A percentile compares a stretch with the other conserved stretches of the same genome.
These are phyloP conservation scores for Patellifolia procumbens DNA, from an alignment of 179 eudicot species.

Conservation along the genomic window DNA sequence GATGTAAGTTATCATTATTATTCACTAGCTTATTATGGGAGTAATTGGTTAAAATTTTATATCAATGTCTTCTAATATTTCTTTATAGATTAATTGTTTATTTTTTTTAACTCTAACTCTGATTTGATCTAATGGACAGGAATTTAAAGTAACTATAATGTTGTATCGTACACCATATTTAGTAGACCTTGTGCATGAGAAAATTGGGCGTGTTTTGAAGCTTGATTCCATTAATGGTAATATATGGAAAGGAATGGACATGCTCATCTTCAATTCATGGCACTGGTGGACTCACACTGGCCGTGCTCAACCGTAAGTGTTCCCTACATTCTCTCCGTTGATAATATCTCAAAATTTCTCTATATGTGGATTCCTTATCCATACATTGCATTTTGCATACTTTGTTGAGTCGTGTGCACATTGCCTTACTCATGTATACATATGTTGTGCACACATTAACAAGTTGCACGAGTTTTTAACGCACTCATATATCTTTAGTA, in stretches of 20 bases:
- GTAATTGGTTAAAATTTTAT: too few species aligned
- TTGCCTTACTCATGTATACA: too few species aligned
- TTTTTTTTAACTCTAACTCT: neutral
- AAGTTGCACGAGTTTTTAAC: too few species aligned
- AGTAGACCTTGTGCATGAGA: constrained; percentile 61
- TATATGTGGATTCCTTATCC: neutral
- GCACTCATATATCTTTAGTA: too few species aligned
- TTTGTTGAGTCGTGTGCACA: too few species aligned
- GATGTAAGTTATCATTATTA: too few species aligned
- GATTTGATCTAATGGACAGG: constrained; percentile 38
- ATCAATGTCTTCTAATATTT: too few species aligned
- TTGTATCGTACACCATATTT: constrained; percentile 57
- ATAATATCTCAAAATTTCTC: neutral
- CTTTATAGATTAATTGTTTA: too few species aligned
- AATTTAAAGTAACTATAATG: constrained; percentile 53
- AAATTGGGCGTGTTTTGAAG: constrained; percentile 53
- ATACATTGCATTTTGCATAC: too few species aligned
- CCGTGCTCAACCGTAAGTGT: constrained; percentile 57
- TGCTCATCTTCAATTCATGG: constrained; percentile 80
- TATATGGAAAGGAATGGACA: constrained; percentile 73
- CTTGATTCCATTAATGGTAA: constrained; percentile 68
- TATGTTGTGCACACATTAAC: too few species aligned
- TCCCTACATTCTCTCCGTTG: neutral
- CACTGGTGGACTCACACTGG: constrained; percentile 95
- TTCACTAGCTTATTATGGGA: too few species aligned